Conservation (phyloP, 169 alveolate species). For the Cryptosporidium muris region DNA sequence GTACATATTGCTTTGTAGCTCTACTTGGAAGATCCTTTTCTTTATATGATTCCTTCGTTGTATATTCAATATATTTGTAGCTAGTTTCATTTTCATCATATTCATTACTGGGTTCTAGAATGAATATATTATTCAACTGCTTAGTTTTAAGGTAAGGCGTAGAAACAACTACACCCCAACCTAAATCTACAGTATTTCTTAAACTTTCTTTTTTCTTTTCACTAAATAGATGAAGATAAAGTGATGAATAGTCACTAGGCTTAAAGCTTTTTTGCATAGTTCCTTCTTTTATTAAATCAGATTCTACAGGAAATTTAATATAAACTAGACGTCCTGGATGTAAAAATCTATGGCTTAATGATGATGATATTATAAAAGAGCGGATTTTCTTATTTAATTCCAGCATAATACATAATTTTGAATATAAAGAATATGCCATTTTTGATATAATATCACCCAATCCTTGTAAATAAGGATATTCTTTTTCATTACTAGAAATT, state of each 20-base stretch:
- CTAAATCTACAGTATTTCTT: conserved; percentile 42
- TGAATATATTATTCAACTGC: conserved; percentile 6
- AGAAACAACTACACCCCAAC: conserved; percentile 73
- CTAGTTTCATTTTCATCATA: not conserved
- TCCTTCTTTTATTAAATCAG: conserved; percentile 1
- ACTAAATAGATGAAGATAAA: not conserved
- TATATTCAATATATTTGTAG: not conserved
- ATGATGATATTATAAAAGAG: conserved; percentile 77
- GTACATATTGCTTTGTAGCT: not conserved
- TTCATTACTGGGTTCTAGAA: conserved; percentile 12
- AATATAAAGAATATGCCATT: conserved; percentile 26
- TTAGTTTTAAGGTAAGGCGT: conserved; percentile 22
- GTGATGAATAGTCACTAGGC: conserved; percentile 1
- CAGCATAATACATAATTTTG: conserved; percentile 36
- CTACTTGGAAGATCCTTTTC: not conserved
- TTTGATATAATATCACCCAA: conserved; percentile 17
- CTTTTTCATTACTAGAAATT: conserved; percentile 4
- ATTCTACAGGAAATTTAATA: conserved; percentile 75
- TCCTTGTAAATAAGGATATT: not conserved
- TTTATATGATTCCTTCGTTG: not conserved
- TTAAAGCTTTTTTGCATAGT: not conserved
- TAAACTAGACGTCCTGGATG: conserved; percentile 87
- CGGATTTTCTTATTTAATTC: conserved; percentile 72
- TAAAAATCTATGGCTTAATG: conserved; percentile 82
- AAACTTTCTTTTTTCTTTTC: conserved; percentile 25